phyloP scores from a whole-genome alignment of 352 stramenopile genomes.

The Pelagophyceae sp. region DNA sequence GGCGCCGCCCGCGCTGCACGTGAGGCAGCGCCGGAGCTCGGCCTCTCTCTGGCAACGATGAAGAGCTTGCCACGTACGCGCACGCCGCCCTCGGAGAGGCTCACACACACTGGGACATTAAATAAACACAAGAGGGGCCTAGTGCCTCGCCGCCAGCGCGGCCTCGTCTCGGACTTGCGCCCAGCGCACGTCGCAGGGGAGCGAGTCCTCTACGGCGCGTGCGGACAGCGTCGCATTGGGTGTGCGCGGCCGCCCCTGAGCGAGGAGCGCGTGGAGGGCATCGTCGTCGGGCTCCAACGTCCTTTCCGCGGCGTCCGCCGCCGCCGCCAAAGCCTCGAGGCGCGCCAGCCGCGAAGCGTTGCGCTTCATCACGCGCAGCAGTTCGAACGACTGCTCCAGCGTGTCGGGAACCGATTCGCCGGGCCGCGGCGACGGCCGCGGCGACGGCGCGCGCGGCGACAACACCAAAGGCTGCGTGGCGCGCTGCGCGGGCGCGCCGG shows the following conservation, averaged over 20 bases:
- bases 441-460: neutral
- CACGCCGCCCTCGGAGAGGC: no score
- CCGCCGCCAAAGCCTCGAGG: neutral
- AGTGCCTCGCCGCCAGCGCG: no score
- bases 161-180: neutral
- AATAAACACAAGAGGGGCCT: no score
- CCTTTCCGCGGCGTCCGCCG: neutral
- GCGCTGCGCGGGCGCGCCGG: neutral
- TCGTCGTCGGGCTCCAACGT: neutral
- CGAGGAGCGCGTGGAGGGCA: neutral
- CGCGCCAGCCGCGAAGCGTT: neutral
- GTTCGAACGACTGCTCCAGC: neutral
- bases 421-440: neutral
- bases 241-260: neutral
- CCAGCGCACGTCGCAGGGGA: neutral
- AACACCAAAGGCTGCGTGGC: no score
- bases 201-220: neutral
- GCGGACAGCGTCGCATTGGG: neutral
- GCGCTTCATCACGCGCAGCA: neutral
- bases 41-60: no score
- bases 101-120: no score
- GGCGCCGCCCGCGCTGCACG: no score
- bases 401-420: neutral
- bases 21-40: no score
- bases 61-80: no score